Evolutionary conservation across 345 rosid genomes (phyloP).

Genomic region (Populus tremula): DNA sequence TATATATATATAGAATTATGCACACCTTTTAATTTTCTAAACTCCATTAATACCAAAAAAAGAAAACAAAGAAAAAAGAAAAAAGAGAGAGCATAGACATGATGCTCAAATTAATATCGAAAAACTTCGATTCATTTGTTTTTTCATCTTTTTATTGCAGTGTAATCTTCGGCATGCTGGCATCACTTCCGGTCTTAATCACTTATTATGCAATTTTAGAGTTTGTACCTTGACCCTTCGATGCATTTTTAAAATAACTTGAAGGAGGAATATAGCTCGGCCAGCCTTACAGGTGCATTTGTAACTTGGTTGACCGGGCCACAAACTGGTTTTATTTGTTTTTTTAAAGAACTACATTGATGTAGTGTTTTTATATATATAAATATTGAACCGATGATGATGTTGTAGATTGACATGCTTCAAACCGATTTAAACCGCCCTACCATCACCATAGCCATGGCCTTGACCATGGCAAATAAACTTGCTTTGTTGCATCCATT

Average conservation of each 20-base stretch:
- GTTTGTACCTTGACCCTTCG: slow-evolving; percentile 2
- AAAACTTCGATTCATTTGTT: neutral
- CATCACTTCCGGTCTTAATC: slow-evolving; percentile 57
- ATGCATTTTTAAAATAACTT: neutral
- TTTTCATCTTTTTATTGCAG: slow-evolving; percentile 32
- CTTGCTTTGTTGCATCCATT: no score
- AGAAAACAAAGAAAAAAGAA: neutral
- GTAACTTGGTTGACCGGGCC: no score
- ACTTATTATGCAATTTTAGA: slow-evolving; percentile 51
- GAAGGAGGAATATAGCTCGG: no score
- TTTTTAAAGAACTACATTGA: no score
- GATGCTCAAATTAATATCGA: neutral
- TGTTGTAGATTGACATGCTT: no score
- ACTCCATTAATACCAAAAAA: neutral
- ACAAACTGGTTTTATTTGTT: no score
- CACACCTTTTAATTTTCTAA: neutral
- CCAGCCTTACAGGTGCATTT: no score
- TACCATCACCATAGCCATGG: no score
- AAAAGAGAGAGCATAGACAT: neutral
- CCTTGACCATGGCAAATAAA: no score
- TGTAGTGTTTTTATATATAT: no score
- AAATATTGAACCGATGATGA: no score
- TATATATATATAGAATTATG: neutral
- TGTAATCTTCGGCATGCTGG: slow-evolving; percentile 72
- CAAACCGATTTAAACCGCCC: no score